phyloP scores from a whole-genome alignment of 352 stramenopile species.

The Albugo candida region DNA sequence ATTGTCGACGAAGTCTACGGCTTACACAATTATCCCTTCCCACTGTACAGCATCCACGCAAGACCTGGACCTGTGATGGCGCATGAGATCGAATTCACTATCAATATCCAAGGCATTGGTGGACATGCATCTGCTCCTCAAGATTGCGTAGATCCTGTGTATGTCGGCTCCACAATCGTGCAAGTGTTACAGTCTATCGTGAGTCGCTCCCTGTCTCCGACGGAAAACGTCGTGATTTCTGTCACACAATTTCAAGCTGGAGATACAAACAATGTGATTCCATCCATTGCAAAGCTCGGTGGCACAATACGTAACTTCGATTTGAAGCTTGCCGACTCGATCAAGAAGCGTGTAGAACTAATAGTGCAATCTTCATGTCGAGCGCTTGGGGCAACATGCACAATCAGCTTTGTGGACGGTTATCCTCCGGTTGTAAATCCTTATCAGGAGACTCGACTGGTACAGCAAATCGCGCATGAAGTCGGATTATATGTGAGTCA shows the following conservation, averaged over 20 bases:
- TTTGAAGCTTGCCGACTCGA: slow-evolving; percentile 50
- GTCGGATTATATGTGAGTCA: slow-evolving; percentile 58
- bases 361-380: slow-evolving; percentile 74
- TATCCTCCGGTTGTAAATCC: slow-evolving; percentile 67
- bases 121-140: slow-evolving; percentile 88
- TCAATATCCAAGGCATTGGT: slow-evolving; percentile 82
- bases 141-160: slow-evolving; percentile 83
- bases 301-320: slow-evolving; percentile 89
- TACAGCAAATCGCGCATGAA: slow-evolving; percentile 55
- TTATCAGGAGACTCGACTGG: slow-evolving; percentile 51
- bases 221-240: slow-evolving; percentile 85
- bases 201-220: slow-evolving; percentile 70
- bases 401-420: slow-evolving; percentile 40
- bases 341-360: slow-evolving; percentile 70
- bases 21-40: slow-evolving; percentile 81
- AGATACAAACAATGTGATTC: slow-evolving; percentile 91
- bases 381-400: slow-evolving; percentile 49
- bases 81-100: slow-evolving; percentile 82
- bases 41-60: slow-evolving; percentile 77
- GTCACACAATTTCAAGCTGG: slow-evolving; percentile 83
- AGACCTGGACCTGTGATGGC: slow-evolving; percentile 81
- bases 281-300: slow-evolving; percentile 49
- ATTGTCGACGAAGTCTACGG: slow-evolving; percentile 84
- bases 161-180: slow-evolving; percentile 77
- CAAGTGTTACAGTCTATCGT: slow-evolving; percentile 87